Evolutionary conservation across 306 rosid genomes (phyloP), one percentile per base, ranked within the genome.

Genomic region (Lithocarpus polystachyus): DNA sequence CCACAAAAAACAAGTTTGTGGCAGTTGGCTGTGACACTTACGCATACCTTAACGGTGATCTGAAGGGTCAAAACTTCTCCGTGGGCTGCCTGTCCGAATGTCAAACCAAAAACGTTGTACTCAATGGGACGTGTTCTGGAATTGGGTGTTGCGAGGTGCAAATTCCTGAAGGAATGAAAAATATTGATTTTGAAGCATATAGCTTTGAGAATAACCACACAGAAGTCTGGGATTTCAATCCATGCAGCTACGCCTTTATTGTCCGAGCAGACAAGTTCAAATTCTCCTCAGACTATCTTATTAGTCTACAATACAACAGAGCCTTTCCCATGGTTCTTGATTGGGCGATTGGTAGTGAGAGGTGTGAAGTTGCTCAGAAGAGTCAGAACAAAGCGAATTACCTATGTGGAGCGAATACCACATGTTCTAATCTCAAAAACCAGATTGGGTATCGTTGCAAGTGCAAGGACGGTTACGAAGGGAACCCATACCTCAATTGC

Each of bases 401-500:
- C 37, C 37, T 33, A 5, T 33, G 37, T 33, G 37, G 37, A 5
- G 37, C 0, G 37, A 33, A 33, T 33, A 33, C 0, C 37, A 1
- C 52, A 76, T 79, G 76, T 35, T 33, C 37, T 14, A 60, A 68
- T 51, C 43, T 52, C 5, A 76, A 11, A 2, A 61, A 14, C 40
- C 53, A 17, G 7, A 24, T 55, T 31, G 87, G 81, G 5, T 79
- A 83, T 37, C 73, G 33, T 64, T 82, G 86, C 71, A 40, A 37
- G 35, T 82, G 86, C 61, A 45, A n/a, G 72, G 53, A 61, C 1
- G 86, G 86, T 2, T 82, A 64, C 53, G 20, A 59, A 24, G 86
- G 86, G 60, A 77, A 77, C 28, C 79, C 82, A 12, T 78, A 82
- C 74, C 72, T 56, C 23, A 65, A 82, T 18, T 77, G 86, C 72